phyloP scores from a whole-genome alignment of 345 rosid genomes.

The Hibiscus mutabilis region DNA sequence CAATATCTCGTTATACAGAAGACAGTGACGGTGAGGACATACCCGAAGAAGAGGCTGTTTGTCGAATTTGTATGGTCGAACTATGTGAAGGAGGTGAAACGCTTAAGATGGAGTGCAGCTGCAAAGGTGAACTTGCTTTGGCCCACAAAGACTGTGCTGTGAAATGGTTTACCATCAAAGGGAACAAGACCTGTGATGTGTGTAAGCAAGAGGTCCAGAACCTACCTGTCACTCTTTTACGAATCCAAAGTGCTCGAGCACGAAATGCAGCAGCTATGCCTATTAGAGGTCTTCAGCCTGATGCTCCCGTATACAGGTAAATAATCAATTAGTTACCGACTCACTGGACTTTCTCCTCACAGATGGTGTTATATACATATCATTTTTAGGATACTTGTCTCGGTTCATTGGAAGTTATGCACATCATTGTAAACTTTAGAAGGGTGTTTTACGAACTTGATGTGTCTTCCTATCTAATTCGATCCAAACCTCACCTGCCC shows the following conservation, averaged over 20 bases:
- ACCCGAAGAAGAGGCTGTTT: slow-evolving; percentile 89
- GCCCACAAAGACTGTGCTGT: slow-evolving; percentile 91
- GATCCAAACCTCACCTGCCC: background rate
- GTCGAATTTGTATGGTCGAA: slow-evolving; percentile 88
- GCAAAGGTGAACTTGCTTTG: slow-evolving; percentile 95
- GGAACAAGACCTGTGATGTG: slow-evolving; percentile 87
- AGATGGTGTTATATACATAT: too few relatives aligned
- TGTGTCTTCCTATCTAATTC: background rate
- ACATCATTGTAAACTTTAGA: background rate
- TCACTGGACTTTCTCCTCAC: background rate
- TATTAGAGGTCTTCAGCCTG: slow-evolving; percentile 23
- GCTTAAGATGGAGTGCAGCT: slow-evolving; percentile 94
- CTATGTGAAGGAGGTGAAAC: slow-evolving; percentile 95
- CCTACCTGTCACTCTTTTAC: slow-evolving; percentile 75
- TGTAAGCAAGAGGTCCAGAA: slow-evolving; percentile 83
- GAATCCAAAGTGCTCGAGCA: slow-evolving; percentile 48
- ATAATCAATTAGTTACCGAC: background rate
- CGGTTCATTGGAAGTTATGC: background rate
- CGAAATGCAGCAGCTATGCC: slow-evolving; percentile 29
- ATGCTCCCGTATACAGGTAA: slow-evolving; percentile 44
- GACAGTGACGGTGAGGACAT: slow-evolving; percentile 71
- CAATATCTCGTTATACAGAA: slow-evolving; percentile 34
- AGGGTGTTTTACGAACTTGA: background rate
- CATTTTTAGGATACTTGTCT: background rate
- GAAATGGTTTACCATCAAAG: slow-evolving; percentile 93